A percentile compares a stretch with the other conserved stretches of the same genome.
phyloP scores from a whole-genome alignment of 164 flowering plant species.

The Piper betle region DNA sequence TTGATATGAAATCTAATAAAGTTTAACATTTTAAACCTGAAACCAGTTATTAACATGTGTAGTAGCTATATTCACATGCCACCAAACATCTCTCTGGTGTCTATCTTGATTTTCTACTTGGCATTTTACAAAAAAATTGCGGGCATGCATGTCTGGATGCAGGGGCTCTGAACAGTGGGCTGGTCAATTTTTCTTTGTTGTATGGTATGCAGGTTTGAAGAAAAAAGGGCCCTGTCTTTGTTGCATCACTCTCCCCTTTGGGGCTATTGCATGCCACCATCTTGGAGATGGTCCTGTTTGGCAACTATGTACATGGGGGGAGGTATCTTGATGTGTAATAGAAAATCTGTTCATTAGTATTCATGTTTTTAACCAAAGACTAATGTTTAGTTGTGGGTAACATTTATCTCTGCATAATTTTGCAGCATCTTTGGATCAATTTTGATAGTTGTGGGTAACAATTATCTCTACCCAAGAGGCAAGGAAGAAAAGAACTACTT shows the following conservation, averaged over 20 bases:
- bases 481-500: slow-evolving; percentile 3
- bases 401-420: background rate
- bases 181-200: slow-evolving; percentile 4
- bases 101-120: background rate
- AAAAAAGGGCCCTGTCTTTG: slow-evolving; percentile 11
- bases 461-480: slow-evolving; percentile 1
- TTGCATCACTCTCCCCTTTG: slow-evolving; percentile 6
- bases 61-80: slow-evolving; percentile 1
- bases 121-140: too few relatives aligned
- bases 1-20: too few relatives aligned
- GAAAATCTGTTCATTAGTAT: too few relatives aligned
- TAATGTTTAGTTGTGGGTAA: background rate
- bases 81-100: background rate
- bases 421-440: slow-evolving; percentile 5
- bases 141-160: background rate
- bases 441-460: slow-evolving; percentile 5
- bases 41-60: too few relatives aligned
- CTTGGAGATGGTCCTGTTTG: slow-evolving; percentile 5
- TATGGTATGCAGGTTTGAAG: slow-evolving; percentile 7
- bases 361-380: background rate
- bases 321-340: background rate
- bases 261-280: slow-evolving; percentile 3
- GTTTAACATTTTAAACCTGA: too few relatives aligned
- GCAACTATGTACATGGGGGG: background rate
- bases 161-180: slow-evolving; percentile 9